Conservation (phyloP, 129 eudicot species). For the Oenanthe sinensis region DNA sequence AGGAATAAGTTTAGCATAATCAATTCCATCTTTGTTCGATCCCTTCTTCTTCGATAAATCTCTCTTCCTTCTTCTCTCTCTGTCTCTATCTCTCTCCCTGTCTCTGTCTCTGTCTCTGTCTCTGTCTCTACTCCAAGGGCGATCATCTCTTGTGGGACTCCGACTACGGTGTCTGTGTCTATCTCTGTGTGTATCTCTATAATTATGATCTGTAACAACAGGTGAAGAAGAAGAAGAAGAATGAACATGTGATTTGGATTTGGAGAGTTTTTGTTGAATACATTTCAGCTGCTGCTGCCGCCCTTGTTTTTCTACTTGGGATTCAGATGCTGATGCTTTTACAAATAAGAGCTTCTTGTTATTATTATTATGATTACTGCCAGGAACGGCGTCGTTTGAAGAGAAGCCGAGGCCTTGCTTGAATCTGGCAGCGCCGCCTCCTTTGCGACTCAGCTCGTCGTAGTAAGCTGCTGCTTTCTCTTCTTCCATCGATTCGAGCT, state of each 20-base stretch:
- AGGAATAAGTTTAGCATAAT: conserved; percentile 56
- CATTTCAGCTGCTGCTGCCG: conserved; percentile 32
- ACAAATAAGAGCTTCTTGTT: conserved; percentile 66
- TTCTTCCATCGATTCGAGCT: conserved; percentile 77
- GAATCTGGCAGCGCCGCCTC: conserved; percentile 84
- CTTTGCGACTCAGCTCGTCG: conserved; percentile 86
- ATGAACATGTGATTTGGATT: conserved; percentile 23
- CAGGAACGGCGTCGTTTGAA: conserved; percentile 41
- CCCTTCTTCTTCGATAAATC: conserved; percentile 38
- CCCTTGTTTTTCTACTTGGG: conserved; percentile 32
- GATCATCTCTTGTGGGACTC: conserved; percentile 30
- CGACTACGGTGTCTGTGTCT: conserved; percentile 16
- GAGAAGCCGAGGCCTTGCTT: conserved; percentile 97
- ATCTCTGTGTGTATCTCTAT: background rate
- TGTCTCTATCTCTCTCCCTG: conserved; percentile 25
- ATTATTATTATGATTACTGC: conserved; percentile 37
- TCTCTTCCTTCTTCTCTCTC: conserved; percentile 27
- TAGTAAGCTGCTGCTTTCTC: conserved; percentile 84
- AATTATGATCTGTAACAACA: conserved; percentile 5
- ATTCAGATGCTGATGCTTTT: conserved; percentile 33
- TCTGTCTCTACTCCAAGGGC: conserved; percentile 8
- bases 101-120: conserved; percentile 25
- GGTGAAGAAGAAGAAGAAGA: conserved; percentile 30
- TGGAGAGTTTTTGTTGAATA: conserved; percentile 57
- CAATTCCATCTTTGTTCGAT: conserved; percentile 29